Evolutionary conservation across 345 rosid species (phyloP), one percentile per base, ranked within the genome.

Genomic region (Aquilaria yunnanensis): DNA sequence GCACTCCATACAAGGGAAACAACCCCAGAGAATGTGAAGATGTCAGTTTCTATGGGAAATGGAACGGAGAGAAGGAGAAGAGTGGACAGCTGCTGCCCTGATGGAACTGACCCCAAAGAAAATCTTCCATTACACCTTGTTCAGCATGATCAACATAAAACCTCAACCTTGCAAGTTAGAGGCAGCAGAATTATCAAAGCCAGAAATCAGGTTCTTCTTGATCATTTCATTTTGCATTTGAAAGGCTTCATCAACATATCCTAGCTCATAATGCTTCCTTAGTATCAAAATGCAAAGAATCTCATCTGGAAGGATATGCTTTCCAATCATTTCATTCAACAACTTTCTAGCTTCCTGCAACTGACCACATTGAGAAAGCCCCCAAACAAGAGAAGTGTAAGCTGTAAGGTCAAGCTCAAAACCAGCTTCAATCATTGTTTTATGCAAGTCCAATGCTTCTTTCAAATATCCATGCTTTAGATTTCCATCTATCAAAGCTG

Each of bases 361-460:
- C 72, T 73, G 73, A 66, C 80, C 81, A 73, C 83, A 80, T 9
- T 71, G 85, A 13, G 78, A 74, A 57, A 81, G 51, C 13, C 96
- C 92, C 78, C 80, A 85, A 29, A 83, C 81, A 54, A 88, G 70
- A 29, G 89, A 72, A 69, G 96, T 88, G 64, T 81, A 88, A 33
- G 89, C 86, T 62, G 71, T 69, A 63, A 81, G 71, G 80, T 88
- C 92, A 77, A 88, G 87, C 67, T 85, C 76, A 64, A 81, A 57
- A 63, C 85, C 89, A 48, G 62, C 65, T 73, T 88, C 89, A 63
- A 32, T 63, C 91, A 83, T 88, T 67, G 61, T 74, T 62, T 71
- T 76, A 46, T 45, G 65, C 66, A 85, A 67, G 57, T 68, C 70
- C 54, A 88, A 65, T 58, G 89, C 87, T 69, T 80, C 86, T 61